Base-by-base conservation (phyloP, 495 filamentous ascomycete genomes). In the Lophiotrema nucula region DNA sequence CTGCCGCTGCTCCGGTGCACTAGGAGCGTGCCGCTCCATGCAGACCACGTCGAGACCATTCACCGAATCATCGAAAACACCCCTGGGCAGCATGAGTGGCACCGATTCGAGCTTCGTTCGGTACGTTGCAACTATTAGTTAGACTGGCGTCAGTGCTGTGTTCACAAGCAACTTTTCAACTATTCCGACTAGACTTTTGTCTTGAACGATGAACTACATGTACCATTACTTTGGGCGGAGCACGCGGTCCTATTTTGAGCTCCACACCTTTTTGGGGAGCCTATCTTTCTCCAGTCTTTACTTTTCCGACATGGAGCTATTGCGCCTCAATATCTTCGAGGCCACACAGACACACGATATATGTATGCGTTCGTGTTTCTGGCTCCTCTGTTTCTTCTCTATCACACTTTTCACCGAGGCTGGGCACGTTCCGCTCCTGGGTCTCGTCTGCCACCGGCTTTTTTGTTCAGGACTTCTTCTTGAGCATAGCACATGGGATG, bases 1-100 rank as follows among this genome's bases (percentile, higher is more conserved):
- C 53, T 5, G 25, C 53, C 13, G 55, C 45, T 27, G 49, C 58
- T 45, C 49, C 50, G 10, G 58, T 60, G 11, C 58, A 60, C 31
- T 60, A 28, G 38, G 12, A 8, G 8, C 8, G 8, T 15, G 15
- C 8, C 15, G 31, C 31, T 35, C 31, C 31, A 35, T 15, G 15
- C 31, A 15, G 8, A 15, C 31, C 8, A 35, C 8, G 31, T 15
- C 15, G 8, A 8, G 31, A 15, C 31, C 31, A 8, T 35, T 35
- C 31, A 35, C 8, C 15, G n/a, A 8, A 35, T 35, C 31, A 15
- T 35, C 31, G 8, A 15, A 35, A 15, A 8, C 31, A 35, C n/a
- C n/a, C n/a, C n/a, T n/a, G n/a, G n/a, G n/a, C n/a, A n/a, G n/a
- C n/a, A n/a, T n/a, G n/a, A n/a, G n/a, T 35, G 15, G 31, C 8